phyloP scores from a whole-genome alignment of 2,329 filamentous ascomycete genomes.

The Arthrobotrys iridis region DNA sequence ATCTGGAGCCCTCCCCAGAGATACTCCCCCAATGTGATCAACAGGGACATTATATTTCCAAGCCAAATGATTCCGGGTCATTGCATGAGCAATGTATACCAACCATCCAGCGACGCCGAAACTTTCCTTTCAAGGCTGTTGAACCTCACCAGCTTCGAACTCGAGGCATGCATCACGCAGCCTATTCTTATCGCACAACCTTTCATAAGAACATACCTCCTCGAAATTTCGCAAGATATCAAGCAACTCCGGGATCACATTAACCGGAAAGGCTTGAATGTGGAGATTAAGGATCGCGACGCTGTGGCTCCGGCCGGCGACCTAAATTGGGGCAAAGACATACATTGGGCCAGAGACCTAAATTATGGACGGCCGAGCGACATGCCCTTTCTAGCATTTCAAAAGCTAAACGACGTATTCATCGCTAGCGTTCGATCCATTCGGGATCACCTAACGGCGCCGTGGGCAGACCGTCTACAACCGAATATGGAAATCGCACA shows the following conservation, averaged over 20 bases:
- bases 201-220: neutral
- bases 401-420: neutral
- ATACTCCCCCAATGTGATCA: constrained; percentile 1
- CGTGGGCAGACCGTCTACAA: neutral
- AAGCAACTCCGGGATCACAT: neutral
- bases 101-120: constrained; percentile 6
- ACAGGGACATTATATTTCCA: constrained; percentile 3
- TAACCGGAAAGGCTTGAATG: neutral
- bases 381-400: constrained; percentile 7
- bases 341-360: too few species aligned
- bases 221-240: constrained; percentile 23
- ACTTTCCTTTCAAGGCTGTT: constrained; percentile 7
- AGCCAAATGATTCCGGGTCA: neutral
- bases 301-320: neutral
- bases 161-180: constrained; percentile 22
- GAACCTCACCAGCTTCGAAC: neutral
- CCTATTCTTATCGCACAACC: neutral
- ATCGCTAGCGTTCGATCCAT: neutral
- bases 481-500: neutral
- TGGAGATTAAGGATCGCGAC: neutral
- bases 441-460: neutral
- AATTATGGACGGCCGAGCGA: neutral
- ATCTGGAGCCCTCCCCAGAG: too few species aligned
- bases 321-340: too few species aligned
- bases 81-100: neutral